Evolutionary conservation across 495 filamentous ascomycete species (phyloP), one percentile per base, ranked within the genome.

Genomic region (Neurospora sp.): DNA sequence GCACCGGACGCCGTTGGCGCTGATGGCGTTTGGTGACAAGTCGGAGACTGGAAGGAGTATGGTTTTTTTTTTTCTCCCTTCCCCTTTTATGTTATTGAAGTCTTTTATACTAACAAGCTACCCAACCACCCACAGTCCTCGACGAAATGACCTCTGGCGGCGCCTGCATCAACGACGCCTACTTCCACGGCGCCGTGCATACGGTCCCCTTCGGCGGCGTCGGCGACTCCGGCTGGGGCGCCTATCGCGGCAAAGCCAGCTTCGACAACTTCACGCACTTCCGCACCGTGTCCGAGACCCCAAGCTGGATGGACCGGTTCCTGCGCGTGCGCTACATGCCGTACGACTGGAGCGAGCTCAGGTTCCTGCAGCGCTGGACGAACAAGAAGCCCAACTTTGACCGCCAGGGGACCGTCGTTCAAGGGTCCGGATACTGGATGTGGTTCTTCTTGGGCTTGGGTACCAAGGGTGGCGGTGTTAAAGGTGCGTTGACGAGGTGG

Each of bases 131-230:
- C 75, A 88, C 75, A 88, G 87, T 93, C 69, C 85, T 93, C 66
- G 82, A 85, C 71, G 82, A 86, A 71, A 88, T 91, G 75, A 91
- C 88, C 41, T 95, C 92, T 7, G 94, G 94, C 60, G 92, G 94
- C 74, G 93, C 90, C 27, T 88, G 90, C 42, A 83, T 95, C 79
- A 97, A 97, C 82, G 94, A 97, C 82, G 85, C 91, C 70, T 93
- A 89, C 77, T 90, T 93, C 82, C 95, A 98, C 84, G 91, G 87
- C 69, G 86, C 85, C 4, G 89, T 97, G 75, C 88, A 90, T 27
- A 93, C 90, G 10, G 84, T 97, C 5, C 85, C 93, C 71, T 98
- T 99, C 79, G 96, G 96, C 75, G 95, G 95, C 78, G 92, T 99
- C 39, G 96, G 96, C 73, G 89, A 93, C 76, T 93, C 90, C 73